Evolutionary conservation across 805 yeast species (phyloP), one percentile per base, ranked within the genome.

Genomic region (Wickerhamiella lipophila): DNA sequence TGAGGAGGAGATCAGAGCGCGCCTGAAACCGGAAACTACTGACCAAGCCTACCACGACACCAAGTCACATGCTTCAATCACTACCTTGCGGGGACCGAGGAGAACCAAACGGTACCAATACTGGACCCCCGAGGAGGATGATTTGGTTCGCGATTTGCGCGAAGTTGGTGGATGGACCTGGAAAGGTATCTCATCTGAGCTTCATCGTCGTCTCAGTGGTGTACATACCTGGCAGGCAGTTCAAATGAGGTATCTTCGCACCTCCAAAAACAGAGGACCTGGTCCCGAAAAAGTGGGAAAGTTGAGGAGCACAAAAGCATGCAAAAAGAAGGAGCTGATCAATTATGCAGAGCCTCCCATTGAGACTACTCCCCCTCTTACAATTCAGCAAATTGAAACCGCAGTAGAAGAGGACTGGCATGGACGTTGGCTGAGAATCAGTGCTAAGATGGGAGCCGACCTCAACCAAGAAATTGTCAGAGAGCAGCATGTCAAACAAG

Each of bases 241-340:
- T 30, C 75, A 71, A 55, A 71, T 70, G 74, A 55, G 73, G 46
- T 71, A 71, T 51, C 57, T 71, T 39, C 60, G 74, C 23, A 29
- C 35, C 25, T 18, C 19, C 23, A 30, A 30, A 19, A 42, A 13
- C 19, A 23, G 21, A 23, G 7, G 7, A 23, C 26, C 26, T n/a
- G 26, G 26, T 23, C 26, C 32, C 32, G 5, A 29, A 23, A 5
- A 8, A 5, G 32, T 29, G 13, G n/a, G 5, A 29, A 29, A 29
- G 13, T 11, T 29, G 13, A 29, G 13, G n/a, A 13, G n/a, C n/a
- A 13, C 32, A 6, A 29, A 29, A 29, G n/a, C 27, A 6, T 9
- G 9, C 6, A 25, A 25, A 25, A 25, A 25, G 27, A 25, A 25
- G 27, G 9, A 25, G n/a, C n/a, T n/a, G n/a, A n/a, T n/a, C n/a